Base-by-base conservation (phyloP, 768 basidiomycete genomes). In the Mycena latifolia region DNA sequence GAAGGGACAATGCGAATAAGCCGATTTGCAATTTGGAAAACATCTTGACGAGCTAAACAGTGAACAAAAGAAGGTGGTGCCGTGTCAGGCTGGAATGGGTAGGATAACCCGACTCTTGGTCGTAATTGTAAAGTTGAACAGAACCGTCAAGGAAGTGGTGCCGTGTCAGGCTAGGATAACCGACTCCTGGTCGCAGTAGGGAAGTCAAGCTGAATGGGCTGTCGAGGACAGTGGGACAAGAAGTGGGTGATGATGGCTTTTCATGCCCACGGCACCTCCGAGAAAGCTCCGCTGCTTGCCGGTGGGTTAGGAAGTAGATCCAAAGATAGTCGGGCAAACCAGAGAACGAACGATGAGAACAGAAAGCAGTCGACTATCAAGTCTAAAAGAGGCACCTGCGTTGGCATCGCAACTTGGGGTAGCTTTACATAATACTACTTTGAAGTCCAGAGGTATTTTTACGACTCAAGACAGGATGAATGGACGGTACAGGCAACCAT, bases 151-250 rank as follows among this genome's bases (percentile, higher is more conserved):
- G 37, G 37, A 39, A 31, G 51, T 35, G 33, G 33, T 52, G 37
- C 27, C 14, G 15, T 48, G 47, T 27, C 6, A 14, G 51, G n/a
- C n/a, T n/a, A n/a, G n/a, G n/a, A n/a, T n/a, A 35, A 35, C 57
- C 46, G 64, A 60, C 64, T 33, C 52, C 57, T 37, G 64, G 64
- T 48, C 63, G 33, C 33, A 35, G 33, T 35, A 14, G 54, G 29
- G 55, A 47, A 1, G 29, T 3, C 24, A 35, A 35, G 33, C 33
- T 35, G 33, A 35, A 35, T 35, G 15, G 37, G 17, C 37, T 14
- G 37, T 39, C 10, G 15, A 14, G 37, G 37, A 39, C 10, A 31
- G 51, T 35, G 33, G 33, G 33, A 35, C 31, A 52, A 52, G 51
- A 52, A 22, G 51, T 22, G 15, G 11, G 31, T 11, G 31, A 33